Percentiles rank a stretch among this genome's conserved stretches.
These are phyloP conservation scores for Tremella mesenterica DNA, from an alignment of 768 basidiomycete genomes.

Conservation along the genomic window DNA sequence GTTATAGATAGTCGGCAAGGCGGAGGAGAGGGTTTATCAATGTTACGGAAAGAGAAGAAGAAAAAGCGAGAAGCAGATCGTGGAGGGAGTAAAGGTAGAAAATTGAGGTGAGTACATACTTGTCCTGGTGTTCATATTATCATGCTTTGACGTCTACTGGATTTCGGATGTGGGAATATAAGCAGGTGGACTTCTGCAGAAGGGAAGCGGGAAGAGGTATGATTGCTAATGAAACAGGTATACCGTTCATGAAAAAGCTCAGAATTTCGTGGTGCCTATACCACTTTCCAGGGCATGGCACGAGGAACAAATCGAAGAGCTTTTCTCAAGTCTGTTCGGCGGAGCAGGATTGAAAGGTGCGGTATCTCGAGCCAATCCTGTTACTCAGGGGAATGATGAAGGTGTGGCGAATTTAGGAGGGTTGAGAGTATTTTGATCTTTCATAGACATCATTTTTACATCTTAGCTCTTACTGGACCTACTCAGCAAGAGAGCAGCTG, in stretches of 20 bases:
- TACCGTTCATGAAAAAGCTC: constrained; percentile 88
- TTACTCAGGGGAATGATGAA: not conserved
- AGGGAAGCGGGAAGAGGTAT: not conserved
- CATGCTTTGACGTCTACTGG: not conserved
- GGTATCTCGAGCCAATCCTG: constrained; percentile 11
- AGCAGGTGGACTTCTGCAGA: too few relatives aligned
- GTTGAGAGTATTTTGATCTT: constrained; percentile 19
- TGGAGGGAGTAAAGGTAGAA: constrained; percentile 89
- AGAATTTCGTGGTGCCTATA: constrained; percentile 94
- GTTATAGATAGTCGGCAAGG: constrained; percentile 61
- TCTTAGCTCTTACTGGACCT: too few relatives aligned
- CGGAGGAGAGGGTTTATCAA: constrained; percentile 20
- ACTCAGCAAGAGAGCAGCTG: too few relatives aligned
- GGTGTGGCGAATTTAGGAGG: constrained; percentile 13
- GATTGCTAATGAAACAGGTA: too few relatives aligned
- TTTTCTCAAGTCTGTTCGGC: constrained; percentile 81
- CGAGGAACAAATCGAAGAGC: constrained; percentile 89
- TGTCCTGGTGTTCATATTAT: not conserved
- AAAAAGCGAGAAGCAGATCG: constrained; percentile 77
- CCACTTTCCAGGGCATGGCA: constrained; percentile 64
- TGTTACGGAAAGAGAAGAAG: constrained; percentile 46
- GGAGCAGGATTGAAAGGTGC: constrained; percentile 33
- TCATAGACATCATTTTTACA: not conserved
- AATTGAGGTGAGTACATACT: constrained; percentile 65
- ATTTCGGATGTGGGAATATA: not conserved